Evolutionary conservation across 208 protist species (phyloP).

Genomic region (Trypanosoma conorhini): DNA sequence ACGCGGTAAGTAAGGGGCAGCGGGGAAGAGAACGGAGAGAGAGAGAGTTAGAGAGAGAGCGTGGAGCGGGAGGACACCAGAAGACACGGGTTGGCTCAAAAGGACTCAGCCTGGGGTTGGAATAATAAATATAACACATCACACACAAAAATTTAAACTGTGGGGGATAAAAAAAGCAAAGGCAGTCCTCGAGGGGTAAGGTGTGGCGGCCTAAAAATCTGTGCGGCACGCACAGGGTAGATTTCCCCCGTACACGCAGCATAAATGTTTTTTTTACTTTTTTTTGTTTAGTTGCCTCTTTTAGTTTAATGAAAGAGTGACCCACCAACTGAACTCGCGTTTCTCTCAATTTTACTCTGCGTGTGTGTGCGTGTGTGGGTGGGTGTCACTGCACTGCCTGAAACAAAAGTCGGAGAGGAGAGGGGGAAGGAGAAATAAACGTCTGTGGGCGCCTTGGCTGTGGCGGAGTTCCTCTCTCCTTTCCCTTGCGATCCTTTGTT

Average conservation of each 20-base stretch:
- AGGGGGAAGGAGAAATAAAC: background rate
- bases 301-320: background rate
- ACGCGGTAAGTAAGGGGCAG: background rate
- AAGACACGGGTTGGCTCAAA: background rate
- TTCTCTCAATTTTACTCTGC: background rate
- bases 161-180: background rate
- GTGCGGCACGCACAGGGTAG: background rate
- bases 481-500: background rate
- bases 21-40: slow-evolving; percentile 8
- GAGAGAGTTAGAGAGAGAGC: background rate
- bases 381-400: background rate
- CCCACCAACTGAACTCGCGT: background rate
- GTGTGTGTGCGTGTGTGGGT: background rate
- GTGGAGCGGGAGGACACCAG: background rate
- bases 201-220: background rate
- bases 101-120: background rate
- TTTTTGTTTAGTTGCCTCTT: background rate
- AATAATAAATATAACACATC: background rate
- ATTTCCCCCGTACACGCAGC: too few relatives aligned
- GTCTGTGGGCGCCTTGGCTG: background rate
- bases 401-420: background rate
- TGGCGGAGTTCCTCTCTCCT: background rate
- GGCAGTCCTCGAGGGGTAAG: background rate
- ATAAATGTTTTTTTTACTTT: background rate
- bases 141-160: slow-evolving; percentile 21